Conservation (phyloP, 2,329 filamentous ascomycete species). For the Podosphaera xanthii region DNA sequence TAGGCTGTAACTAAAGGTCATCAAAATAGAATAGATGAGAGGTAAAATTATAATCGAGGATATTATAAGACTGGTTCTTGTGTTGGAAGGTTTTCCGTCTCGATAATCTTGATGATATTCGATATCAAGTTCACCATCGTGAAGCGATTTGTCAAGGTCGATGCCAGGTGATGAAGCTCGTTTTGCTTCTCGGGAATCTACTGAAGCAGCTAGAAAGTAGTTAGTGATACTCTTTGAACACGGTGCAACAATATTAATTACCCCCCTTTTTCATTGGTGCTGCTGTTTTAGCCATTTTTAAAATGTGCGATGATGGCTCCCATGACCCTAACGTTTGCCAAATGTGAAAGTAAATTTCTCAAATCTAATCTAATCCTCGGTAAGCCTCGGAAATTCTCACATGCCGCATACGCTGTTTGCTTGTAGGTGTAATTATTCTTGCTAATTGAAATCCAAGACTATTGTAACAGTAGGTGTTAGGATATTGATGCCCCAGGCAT, state of each 20-base stretch:
- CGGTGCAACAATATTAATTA: slow-evolving; percentile 4
- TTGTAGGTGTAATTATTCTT: no score
- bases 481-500: no score
- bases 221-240: background rate
- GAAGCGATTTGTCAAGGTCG: slow-evolving; percentile 45
- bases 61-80: slow-evolving; percentile 6
- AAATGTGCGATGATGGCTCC: no score
- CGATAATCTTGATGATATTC: slow-evolving; percentile 16
- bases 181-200: slow-evolving; percentile 53
- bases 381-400: no score
- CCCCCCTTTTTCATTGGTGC: slow-evolving; percentile 14
- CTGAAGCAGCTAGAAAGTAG: slow-evolving; percentile 23
- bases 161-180: slow-evolving; percentile 49
- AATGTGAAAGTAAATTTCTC: no score
- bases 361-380: no score
- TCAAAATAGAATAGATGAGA: slow-evolving; percentile 14
- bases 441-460: no score
- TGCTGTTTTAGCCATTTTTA: slow-evolving; percentile 16
- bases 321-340: no score
- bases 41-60: slow-evolving; percentile 10
- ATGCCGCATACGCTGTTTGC: no score
- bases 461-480: no score
- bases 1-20: slow-evolving; percentile 16
- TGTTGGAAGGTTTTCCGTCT: slow-evolving; percentile 6
- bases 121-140: background rate